Evolutionary conservation across 1,284 basidiomycete species (phyloP).

Genomic region (Rhodotorula sp.): DNA sequence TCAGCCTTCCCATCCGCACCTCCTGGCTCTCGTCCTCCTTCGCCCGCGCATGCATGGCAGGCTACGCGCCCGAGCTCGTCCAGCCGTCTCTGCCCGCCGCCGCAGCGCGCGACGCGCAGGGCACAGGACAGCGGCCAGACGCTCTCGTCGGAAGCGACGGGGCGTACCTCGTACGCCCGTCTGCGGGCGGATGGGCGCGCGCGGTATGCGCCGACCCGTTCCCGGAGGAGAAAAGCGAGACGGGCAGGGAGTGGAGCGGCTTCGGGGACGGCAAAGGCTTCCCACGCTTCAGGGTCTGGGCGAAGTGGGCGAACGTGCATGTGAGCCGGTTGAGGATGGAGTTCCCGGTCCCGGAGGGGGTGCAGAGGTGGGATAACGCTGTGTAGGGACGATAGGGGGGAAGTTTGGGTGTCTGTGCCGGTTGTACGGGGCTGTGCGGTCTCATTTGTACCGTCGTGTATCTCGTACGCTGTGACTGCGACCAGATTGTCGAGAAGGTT

Average conservation of each 20-base stretch:
- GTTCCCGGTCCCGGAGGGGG: slow-evolving; percentile 7
- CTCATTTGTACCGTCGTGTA: no score
- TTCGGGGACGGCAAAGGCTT: slow-evolving; percentile 29
- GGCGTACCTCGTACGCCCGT: slow-evolving; percentile 13
- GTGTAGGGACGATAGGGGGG: no score
- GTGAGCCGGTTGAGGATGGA: slow-evolving; percentile 17
- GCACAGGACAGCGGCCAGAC: slow-evolving; percentile 4
- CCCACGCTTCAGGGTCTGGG: slow-evolving; percentile 13
- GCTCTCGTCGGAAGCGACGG: slow-evolving; percentile 8
- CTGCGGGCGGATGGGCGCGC: slow-evolving; percentile 7
- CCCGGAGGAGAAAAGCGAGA: background rate
- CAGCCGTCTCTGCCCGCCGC: slow-evolving; percentile 15
- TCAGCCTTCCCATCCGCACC: slow-evolving; percentile 22
- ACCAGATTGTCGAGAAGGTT: no score
- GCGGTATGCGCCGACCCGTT: slow-evolving; percentile 4
- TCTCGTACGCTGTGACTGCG: no score
- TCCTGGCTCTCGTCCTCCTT: slow-evolving; percentile 20
- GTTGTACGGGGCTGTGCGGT: no score
- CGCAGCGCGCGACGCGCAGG: background rate
- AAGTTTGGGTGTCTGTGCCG: no score
- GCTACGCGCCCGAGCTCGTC: slow-evolving; percentile 8
- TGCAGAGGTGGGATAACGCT: background rate
- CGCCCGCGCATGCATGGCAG: background rate
- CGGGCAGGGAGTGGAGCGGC: background rate
- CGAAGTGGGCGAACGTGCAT: slow-evolving; percentile 9